A percentile compares a stretch with the other conserved stretches of the same genome.
Evolutionary conservation across 805 yeast species (phyloP).

Genomic region (Hanseniaspora meyeri): DNA sequence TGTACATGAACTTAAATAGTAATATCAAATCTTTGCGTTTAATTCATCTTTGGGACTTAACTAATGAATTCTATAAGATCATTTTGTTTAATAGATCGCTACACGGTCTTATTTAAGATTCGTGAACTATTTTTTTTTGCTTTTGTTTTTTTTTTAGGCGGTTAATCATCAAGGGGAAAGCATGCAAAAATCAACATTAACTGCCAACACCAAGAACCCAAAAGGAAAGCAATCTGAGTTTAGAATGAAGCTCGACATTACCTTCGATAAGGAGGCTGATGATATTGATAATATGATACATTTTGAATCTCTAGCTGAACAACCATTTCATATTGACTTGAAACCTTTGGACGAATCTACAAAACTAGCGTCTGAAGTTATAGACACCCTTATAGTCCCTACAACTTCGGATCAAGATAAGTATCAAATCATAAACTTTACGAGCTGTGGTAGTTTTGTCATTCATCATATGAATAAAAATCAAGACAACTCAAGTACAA

Average conservation of each 20-base stretch:
- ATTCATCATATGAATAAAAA: slow-evolving; percentile 1
- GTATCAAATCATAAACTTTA: background rate
- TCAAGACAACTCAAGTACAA: background rate
- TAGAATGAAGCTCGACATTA: background rate
- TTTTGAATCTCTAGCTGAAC: background rate
- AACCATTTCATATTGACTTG: background rate
- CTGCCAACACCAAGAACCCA: too few relatives aligned
- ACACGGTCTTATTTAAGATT: background rate
- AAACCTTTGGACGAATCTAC: background rate
- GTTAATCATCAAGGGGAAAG: background rate
- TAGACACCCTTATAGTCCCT: background rate
- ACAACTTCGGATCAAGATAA: background rate
- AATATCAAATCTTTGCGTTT: background rate
- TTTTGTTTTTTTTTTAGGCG: background rate
- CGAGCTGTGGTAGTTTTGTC: background rate
- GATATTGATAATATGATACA: background rate
- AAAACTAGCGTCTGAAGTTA: background rate
- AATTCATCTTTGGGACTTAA: background rate
- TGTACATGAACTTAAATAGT: background rate
- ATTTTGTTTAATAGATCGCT: background rate
- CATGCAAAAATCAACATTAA: background rate
- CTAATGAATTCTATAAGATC: too few relatives aligned
- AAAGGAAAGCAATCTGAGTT: too few relatives aligned
- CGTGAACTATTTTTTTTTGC: background rate
- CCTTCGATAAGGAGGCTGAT: background rate